Evolutionary conservation across 2,329 filamentous ascomycete genomes (phyloP).

Genomic region (Sporothrix globosa): DNA sequence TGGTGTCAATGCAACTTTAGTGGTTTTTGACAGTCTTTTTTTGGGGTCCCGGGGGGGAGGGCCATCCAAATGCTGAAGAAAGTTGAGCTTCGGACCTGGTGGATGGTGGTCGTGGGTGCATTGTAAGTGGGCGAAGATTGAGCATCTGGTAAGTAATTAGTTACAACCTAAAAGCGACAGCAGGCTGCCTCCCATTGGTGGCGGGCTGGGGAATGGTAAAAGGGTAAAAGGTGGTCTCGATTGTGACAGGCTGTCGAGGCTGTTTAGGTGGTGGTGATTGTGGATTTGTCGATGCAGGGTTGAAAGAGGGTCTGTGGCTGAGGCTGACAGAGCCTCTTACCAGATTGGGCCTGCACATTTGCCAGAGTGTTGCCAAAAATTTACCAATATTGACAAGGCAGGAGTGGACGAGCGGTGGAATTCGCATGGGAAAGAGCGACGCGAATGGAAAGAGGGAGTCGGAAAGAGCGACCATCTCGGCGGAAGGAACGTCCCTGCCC

Average conservation of each 20-base stretch:
- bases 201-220: neutral
- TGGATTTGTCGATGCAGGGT: neutral
- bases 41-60: too few relatives aligned
- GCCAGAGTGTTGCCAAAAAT: neutral
- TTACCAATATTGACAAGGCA: neutral
- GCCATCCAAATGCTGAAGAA: neutral
- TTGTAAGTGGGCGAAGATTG: neutral
- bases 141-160: neutral
- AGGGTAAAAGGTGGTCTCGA: neutral
- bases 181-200: conserved; percentile 4
- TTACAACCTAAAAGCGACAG: neutral
- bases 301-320: neutral
- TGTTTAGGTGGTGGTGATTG: conserved; percentile 17
- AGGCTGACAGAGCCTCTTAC: neutral
- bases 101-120: neutral
- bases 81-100: neutral
- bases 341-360: neutral
- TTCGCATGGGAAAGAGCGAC: neutral
- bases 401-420: neutral
- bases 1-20: neutral
- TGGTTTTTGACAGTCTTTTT: neutral
- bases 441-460: neutral
- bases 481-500: conserved; percentile 12
- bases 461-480: conserved; percentile 7
- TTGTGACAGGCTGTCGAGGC: neutral